These are phyloP conservation scores for Hymenoscyphus fraxineus DNA, from an alignment of 2,329 filamentous ascomycete genomes.

Conservation along the genomic window DNA sequence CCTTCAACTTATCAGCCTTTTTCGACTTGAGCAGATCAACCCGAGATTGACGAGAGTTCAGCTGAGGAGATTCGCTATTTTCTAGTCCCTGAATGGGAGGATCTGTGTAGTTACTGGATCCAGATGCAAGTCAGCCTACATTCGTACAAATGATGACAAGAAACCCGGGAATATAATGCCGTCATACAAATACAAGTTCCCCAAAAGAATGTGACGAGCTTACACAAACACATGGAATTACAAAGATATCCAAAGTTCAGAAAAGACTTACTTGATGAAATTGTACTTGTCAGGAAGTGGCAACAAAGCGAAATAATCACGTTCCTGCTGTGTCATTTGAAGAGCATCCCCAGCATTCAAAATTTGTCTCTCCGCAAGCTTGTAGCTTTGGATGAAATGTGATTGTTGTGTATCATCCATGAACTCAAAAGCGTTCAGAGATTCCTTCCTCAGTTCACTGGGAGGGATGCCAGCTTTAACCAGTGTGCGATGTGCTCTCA, in stretches of 20 bases:
- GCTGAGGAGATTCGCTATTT: background rate
- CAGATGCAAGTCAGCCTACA: background rate
- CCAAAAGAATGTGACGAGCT: background rate
- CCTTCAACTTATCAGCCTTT: slow-evolving; percentile 4
- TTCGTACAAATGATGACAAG: too few species aligned
- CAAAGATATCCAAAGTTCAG: background rate
- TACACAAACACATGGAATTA: too few species aligned
- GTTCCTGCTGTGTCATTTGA: background rate
- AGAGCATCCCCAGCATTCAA: background rate
- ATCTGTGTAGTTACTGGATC: background rate
- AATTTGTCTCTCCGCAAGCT: slow-evolving; percentile 1
- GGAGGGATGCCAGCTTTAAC: slow-evolving; percentile 13
- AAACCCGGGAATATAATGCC: too few species aligned
- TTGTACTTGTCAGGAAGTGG: slow-evolving; percentile 3
- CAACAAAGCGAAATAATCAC: background rate
- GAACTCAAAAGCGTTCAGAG: slow-evolving; percentile 14
- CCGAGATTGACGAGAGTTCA: background rate
- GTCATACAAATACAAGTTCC: too few species aligned
- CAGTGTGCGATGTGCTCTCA: slow-evolving; percentile 6
- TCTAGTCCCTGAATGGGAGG: background rate
- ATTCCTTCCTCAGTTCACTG: slow-evolving; percentile 7
- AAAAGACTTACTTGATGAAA: background rate
- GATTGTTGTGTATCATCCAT: slow-evolving; percentile 13
- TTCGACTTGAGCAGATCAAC: slow-evolving; percentile 3
- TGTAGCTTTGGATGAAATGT: slow-evolving; percentile 15